Evolutionary conservation across 2,329 filamentous ascomycete species (phyloP).

Genomic region (Colletotrichum karsti): DNA sequence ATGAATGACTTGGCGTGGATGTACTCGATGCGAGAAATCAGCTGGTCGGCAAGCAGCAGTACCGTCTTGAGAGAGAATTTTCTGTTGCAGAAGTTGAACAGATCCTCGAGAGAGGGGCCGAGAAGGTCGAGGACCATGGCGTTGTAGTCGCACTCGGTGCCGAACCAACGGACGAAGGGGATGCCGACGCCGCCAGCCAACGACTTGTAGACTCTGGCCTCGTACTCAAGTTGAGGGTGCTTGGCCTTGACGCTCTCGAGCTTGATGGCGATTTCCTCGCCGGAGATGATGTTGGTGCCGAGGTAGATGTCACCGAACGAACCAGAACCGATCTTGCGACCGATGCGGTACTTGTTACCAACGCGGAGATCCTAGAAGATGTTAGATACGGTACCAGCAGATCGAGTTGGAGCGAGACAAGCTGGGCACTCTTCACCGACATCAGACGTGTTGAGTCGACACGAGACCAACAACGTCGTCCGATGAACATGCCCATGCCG

Average conservation of each 20-base stretch:
- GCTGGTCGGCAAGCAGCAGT: constrained; percentile 92
- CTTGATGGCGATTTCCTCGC: constrained; percentile 99
- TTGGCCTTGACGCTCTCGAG: constrained; percentile 99
- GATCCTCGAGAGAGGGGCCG: constrained; percentile 92
- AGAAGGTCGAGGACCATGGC: constrained; percentile 99
- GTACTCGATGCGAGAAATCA: constrained; percentile 99
- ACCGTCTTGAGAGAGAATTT: constrained; percentile 99
- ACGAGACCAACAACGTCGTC: too few relatives aligned
- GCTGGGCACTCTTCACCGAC: too few relatives aligned
- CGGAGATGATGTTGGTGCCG: constrained; percentile 99
- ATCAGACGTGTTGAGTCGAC: too few relatives aligned
- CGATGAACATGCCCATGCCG: background rate
- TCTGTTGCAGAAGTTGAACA: constrained; percentile 99
- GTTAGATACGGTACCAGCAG: too few relatives aligned
- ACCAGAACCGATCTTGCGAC: constrained; percentile 97
- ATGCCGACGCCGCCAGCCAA: constrained; percentile 97
- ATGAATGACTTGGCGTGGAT: constrained; percentile 99
- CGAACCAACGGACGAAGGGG: constrained; percentile 99
- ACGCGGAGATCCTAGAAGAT: constrained; percentile 87
- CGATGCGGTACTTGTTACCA: constrained; percentile 99
- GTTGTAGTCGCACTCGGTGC: constrained; percentile 99
- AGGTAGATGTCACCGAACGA: constrained; percentile 99
- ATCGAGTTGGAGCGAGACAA: too few relatives aligned
- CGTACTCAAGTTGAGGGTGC: constrained; percentile 98
- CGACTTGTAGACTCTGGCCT: constrained; percentile 90